These are phyloP conservation scores for Candida morakotiae DNA, from an alignment of 805 yeast genomes.

Conservation along the genomic window DNA sequence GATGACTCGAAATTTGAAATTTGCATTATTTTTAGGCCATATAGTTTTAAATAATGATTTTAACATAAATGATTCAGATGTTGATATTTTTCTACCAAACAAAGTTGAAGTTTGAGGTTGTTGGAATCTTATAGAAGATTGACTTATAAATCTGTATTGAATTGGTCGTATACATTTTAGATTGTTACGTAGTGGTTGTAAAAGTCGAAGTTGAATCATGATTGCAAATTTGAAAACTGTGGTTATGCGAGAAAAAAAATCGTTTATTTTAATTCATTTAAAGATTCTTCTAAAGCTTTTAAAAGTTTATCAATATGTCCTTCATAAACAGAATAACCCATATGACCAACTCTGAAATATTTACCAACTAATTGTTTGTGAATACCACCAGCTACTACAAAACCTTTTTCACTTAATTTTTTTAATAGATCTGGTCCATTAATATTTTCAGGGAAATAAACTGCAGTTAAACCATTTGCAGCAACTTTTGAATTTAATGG, in stretches of 20 bases:
- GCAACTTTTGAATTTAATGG: constrained; percentile 55
- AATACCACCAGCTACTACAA: constrained; percentile 86
- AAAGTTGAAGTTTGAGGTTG: not conserved
- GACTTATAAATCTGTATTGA: not conserved
- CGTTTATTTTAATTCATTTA: constrained; percentile 16
- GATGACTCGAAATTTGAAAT: constrained; percentile 69
- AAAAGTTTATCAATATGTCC: constrained; percentile 36
- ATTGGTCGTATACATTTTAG: constrained; percentile 1
- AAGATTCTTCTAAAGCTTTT: constrained; percentile 30
- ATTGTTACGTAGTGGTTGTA: not conserved
- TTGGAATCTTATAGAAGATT: not conserved
- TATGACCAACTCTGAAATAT: constrained; percentile 93
- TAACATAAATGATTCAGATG: constrained; percentile 53
- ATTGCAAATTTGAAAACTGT: constrained; percentile 4
- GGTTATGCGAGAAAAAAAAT: not conserved
- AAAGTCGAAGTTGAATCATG: constrained; percentile 5
- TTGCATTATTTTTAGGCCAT: constrained; percentile 74
- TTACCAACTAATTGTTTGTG: constrained; percentile 74
- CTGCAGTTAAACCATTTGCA: constrained; percentile 87
- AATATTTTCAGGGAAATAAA: constrained; percentile 74
- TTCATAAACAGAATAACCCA: constrained; percentile 71
- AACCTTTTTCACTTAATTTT: constrained; percentile 56
- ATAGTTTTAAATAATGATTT: constrained; percentile 62
- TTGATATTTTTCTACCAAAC: constrained; percentile 22
- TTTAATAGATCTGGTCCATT: constrained; percentile 64